These are phyloP conservation scores for Hyphodiscus hymeniophilus DNA, from an alignment of 495 filamentous ascomycete genomes.

Conservation along the genomic window DNA sequence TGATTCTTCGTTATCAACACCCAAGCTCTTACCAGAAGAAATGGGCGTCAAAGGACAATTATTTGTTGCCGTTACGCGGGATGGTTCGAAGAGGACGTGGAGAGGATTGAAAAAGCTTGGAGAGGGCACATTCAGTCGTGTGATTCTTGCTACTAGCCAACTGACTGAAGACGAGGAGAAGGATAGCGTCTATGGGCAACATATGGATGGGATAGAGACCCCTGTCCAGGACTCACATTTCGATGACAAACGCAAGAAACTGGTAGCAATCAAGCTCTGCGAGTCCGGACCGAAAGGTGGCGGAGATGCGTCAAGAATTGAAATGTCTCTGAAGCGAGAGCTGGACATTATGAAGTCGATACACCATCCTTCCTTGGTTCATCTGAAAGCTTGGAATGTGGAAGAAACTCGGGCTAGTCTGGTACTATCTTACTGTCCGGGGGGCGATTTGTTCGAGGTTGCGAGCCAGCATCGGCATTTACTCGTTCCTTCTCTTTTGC, in stretches of 20 bases:
- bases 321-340: slow-evolving; percentile 88
- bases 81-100: slow-evolving; percentile 55
- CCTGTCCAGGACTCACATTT: slow-evolving; percentile 24
- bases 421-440: slow-evolving; percentile 85
- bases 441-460: slow-evolving; percentile 91
- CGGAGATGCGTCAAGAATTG: slow-evolving; percentile 77
- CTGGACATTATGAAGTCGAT: slow-evolving; percentile 84
- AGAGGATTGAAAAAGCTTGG: slow-evolving; percentile 72
- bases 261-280: slow-evolving; percentile 93
- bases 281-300: slow-evolving; percentile 90
- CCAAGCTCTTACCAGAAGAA: slow-evolving; percentile 3
- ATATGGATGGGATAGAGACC: slow-evolving; percentile 22
- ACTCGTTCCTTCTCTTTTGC: slow-evolving; percentile 59
- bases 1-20: slow-evolving; percentile 27
- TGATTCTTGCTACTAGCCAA: slow-evolving; percentile 71
- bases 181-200: slow-evolving; percentile 14
- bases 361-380: slow-evolving; percentile 80
- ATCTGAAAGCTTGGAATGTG: slow-evolving; percentile 80
- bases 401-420: slow-evolving; percentile 73
- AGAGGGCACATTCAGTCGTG: slow-evolving; percentile 91
- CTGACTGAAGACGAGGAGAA: slow-evolving; percentile 30
- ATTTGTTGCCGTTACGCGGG: slow-evolving; percentile 52
- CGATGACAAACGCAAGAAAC: slow-evolving; percentile 40
- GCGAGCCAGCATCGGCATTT: slow-evolving; percentile 59
- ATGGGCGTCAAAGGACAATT: slow-evolving; percentile 41